These are phyloP conservation scores for Phytophthora ohioensis DNA, from an alignment of 352 stramenopile genomes.

Conservation along the genomic window DNA sequence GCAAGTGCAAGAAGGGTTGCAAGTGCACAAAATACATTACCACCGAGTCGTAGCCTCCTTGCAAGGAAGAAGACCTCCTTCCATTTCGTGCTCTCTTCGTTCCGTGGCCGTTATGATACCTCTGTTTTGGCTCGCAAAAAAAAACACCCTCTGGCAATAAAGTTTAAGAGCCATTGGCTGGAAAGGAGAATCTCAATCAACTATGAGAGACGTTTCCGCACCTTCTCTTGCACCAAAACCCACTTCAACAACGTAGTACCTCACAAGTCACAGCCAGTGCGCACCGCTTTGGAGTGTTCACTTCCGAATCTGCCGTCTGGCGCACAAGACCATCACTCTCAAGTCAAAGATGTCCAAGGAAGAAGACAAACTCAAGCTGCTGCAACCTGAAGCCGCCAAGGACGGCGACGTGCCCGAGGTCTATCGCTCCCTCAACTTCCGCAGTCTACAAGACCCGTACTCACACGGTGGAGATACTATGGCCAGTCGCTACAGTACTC, in stretches of 20 bases:
- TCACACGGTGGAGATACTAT: slow-evolving; percentile 45
- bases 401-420: slow-evolving; percentile 55
- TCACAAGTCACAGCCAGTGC: too few species aligned
- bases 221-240: neutral
- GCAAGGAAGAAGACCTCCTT: too few species aligned
- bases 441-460: slow-evolving; percentile 79
- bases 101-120: too few species aligned
- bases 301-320: neutral
- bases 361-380: slow-evolving; percentile 62
- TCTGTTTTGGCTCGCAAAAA: too few species aligned
- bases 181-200: neutral
- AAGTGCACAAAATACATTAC: too few species aligned
- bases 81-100: too few species aligned
- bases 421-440: slow-evolving; percentile 75
- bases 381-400: slow-evolving; percentile 40
- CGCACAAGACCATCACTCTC: slow-evolving; percentile 2
- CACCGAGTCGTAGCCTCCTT: too few species aligned
- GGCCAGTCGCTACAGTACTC: slow-evolving; percentile 45
- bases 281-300: neutral
- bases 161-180: too few species aligned
- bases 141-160: too few species aligned
- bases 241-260: neutral
- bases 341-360: neutral
- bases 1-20: too few species aligned
- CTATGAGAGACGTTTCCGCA: neutral